Base-by-base conservation (phyloP, 2,329 filamentous ascomycete genomes). In the Fusarium nygamai region DNA sequence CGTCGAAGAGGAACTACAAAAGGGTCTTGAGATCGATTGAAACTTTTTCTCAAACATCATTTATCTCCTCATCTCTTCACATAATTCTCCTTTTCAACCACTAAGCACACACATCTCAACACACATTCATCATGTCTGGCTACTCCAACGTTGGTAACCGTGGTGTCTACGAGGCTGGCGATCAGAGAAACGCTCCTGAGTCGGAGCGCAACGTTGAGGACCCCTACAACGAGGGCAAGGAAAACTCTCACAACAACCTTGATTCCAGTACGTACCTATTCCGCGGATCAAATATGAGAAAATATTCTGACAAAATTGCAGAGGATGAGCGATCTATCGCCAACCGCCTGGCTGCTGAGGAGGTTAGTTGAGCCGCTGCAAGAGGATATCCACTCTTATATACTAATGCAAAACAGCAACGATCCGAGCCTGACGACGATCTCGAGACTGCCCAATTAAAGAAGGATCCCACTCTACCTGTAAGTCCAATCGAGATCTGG, bases 301-400 rank as follows among this genome's bases (percentile, higher is more conserved):
- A 69, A 17, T 31, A 24, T n/a, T 24, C 10, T 38, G 14, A 60
- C 67, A 29, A 38, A 5, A 31, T 60, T 14, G 62, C 73, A 90
- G 91, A 94, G 88, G 92, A 94, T 76, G 85, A 93, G 82, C 88
- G 92, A 79, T 86, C 91, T 48, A 93, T 94, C 61, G 90, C 90
- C 81, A 94, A 94, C 86, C 91, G 91, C 78, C 85, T 94, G 34
- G 92, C 86, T 31, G 88, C 89, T 24, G 92, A 92, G 79, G 86
- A 88, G 82, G 88, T 85, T 87, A 63, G 82, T 78, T n/a, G 24
- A 68, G 13, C 27, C 43, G 36, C 43, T n/a, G 16, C 19, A 24
- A n/a, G 17, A 14, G 27, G 33, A 29, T 24, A 41, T 48, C 34
- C 33, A 41, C 39, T 41, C 13, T 36, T 41, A 17, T 36, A 20